Evolutionary conservation across 2,329 filamentous ascomycete species (phyloP), one percentile per base, ranked within the genome.

Genomic region (Fusarium zealandicum): DNA sequence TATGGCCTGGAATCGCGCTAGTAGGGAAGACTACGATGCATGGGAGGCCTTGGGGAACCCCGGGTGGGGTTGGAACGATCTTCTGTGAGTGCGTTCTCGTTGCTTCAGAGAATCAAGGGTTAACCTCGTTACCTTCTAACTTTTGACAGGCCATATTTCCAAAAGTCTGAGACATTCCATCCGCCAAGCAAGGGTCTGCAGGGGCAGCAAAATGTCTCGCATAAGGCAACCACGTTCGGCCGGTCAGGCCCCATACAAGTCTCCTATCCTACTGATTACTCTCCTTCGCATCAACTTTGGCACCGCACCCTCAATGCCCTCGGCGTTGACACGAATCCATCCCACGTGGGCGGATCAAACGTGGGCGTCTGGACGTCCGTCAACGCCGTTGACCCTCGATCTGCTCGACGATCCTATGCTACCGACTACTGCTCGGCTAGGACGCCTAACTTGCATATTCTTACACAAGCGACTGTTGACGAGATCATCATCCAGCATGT

Each of bases 21-120:
- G 72, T 41, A 71, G 65, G 30, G 73, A 74, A 30, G 81, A 84
- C 37, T 81, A 82, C 38, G 79, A 87, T 68, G 77, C 76, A 0
- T 88, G 84, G 84, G 79, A 78, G 39, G 69, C 74, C 25, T 69
- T 88, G 9, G 84, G 84, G 0, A 87, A 87, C 59, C 50, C 60
- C 1, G 84, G 82, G 2, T 88, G 85, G 85, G 74, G 76, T 1
- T 87, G 82, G 81, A 71, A 81, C 11, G 56, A 63, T 2, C 57
- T 75, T 3, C 28, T 73, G 71, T 73, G 42, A 70, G 71, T 67
- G 12, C 8, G 28, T 43, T 39, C 27, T 11, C n/a, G n/a, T n/a
- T 31, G 33, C 11, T 20, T 9, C 4, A 16, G 11, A 27, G 18
- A n/a, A 2, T 5, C n/a, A 11, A 28, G 20, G 31, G 36, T 32